Evolutionary conservation across 495 filamentous ascomycete species (phyloP), one percentile per base, ranked within the genome.

Genomic region (Trichoderma orchidacearum): DNA sequence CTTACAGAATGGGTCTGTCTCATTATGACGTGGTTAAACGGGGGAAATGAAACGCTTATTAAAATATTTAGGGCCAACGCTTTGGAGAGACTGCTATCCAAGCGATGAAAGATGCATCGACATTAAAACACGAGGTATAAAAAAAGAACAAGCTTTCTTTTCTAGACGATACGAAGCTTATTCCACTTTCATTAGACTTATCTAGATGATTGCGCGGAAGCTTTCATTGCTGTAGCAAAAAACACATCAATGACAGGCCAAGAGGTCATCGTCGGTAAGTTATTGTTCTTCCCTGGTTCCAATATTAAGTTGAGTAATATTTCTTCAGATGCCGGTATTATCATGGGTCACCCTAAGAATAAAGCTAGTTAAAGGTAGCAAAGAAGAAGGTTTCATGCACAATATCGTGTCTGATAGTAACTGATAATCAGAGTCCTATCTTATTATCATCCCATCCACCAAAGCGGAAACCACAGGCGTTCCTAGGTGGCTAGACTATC

Each of bases 1-100:
- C 63, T 84, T 53, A 90, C 86, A 5, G 85, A 89, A 68, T 89
- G 86, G 86, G 84, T 84, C 58, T 57, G 63, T 67, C 54, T 5
- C 17, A 18, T 12, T 18, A 9, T 21, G 18, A 9, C 23, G 36
- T 6, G 13, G 30, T 29, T 17, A 30, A n/a, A n/a, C n/a, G n/a
- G n/a, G n/a, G n/a, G n/a, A n/a, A n/a, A n/a, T n/a, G n/a, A n/a
- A n/a, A n/a, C n/a, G n/a, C n/a, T n/a, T n/a, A n/a, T n/a, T n/a
- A n/a, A 13, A 35, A 15, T 15, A 35, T 35, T 9, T 15, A 48
- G 41, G 41, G 41, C 21, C 41, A 27, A 25, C 18, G 18, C 5
- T 48, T 48, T 48, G 21, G 21, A 1, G 18, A 7, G 27, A 23
- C 23, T 11, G 15, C 12, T 4, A 48, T 48, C 21, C 21, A 48